Conservation (phyloP, 2,329 filamentous ascomycete genomes). For the Colletotrichum limetticola region DNA sequence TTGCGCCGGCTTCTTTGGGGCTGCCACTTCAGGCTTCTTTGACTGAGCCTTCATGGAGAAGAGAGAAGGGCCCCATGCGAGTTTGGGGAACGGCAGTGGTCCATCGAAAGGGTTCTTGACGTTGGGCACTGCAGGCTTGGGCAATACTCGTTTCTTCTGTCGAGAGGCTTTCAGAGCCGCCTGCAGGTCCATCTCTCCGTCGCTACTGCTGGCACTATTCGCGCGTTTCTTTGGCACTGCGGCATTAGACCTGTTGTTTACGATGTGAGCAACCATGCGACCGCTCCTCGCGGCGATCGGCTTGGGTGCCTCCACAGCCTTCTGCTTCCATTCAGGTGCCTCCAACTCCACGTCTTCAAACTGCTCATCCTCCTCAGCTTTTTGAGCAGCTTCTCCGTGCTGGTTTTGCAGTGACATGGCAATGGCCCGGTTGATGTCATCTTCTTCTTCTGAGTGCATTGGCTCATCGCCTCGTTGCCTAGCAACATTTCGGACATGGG, state of each 20-base stretch:
- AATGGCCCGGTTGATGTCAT: slow-evolving; percentile 83
- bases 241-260: slow-evolving; percentile 78
- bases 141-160: slow-evolving; percentile 61
- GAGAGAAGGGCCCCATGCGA: slow-evolving; percentile 74
- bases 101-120: slow-evolving; percentile 76
- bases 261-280: slow-evolving; percentile 76
- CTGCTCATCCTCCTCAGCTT: slow-evolving; percentile 53
- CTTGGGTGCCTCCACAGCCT: slow-evolving; percentile 59
- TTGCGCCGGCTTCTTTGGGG: slow-evolving; percentile 24
- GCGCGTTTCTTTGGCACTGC: slow-evolving; percentile 60
- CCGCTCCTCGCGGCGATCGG: slow-evolving; percentile 64
- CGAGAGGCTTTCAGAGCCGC: slow-evolving; percentile 79
- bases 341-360: slow-evolving; percentile 61
- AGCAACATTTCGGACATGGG: slow-evolving; percentile 5
- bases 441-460: slow-evolving; percentile 53
- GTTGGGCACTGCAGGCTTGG: slow-evolving; percentile 56
- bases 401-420: slow-evolving; percentile 83
- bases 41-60: slow-evolving; percentile 56
- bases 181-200: slow-evolving; percentile 84
- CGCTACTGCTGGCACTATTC: slow-evolving; percentile 67
- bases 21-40: slow-evolving; percentile 4
- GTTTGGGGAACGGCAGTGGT: slow-evolving; percentile 89
- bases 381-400: slow-evolving; percentile 51
- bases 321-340: slow-evolving; percentile 66
- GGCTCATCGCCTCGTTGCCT: slow-evolving; percentile 49